phyloP scores from a whole-genome alignment of 495 filamentous ascomycete species.

The Trichoderma virens region DNA sequence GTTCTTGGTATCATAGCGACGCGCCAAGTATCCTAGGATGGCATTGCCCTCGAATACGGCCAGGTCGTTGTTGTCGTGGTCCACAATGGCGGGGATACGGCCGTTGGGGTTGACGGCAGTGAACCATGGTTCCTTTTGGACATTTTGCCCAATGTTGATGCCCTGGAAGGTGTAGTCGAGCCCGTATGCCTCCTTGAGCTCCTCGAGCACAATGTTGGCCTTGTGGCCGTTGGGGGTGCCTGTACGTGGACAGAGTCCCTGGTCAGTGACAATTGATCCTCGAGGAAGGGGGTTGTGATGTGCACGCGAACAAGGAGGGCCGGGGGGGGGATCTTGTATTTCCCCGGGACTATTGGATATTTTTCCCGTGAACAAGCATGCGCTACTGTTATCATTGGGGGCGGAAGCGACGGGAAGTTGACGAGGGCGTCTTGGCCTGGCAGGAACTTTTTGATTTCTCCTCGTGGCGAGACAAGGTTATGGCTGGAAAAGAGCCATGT shows the following conservation, averaged over 20 bases:
- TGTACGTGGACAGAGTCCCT: slow-evolving; percentile 6
- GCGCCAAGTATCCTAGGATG: slow-evolving; percentile 71
- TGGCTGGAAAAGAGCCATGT: neutral
- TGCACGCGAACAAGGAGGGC: neutral
- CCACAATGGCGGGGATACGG: slow-evolving; percentile 76
- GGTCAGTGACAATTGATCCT: neutral
- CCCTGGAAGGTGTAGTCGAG: slow-evolving; percentile 52
- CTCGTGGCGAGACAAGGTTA: neutral
- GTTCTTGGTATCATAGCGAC: slow-evolving; percentile 68
- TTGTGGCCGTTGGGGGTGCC: slow-evolving; percentile 48
- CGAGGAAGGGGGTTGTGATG: neutral
- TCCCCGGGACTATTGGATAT: neutral
- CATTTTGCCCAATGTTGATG: slow-evolving; percentile 63
- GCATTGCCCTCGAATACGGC: slow-evolving; percentile 68
- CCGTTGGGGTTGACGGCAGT: slow-evolving; percentile 73
- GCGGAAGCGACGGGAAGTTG: neutral
- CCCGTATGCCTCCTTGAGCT: slow-evolving; percentile 52
- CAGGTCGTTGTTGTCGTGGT: slow-evolving; percentile 52
- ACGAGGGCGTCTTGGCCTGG: neutral
- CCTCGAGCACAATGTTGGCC: slow-evolving; percentile 73
- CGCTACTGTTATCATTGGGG: neutral
- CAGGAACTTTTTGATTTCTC: neutral
- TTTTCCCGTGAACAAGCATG: neutral
- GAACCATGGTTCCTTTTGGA: slow-evolving; percentile 65
- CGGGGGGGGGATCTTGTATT: neutral